Base-by-base conservation (phyloP, 768 basidiomycete species). In the Boletus bicolor region DNA sequence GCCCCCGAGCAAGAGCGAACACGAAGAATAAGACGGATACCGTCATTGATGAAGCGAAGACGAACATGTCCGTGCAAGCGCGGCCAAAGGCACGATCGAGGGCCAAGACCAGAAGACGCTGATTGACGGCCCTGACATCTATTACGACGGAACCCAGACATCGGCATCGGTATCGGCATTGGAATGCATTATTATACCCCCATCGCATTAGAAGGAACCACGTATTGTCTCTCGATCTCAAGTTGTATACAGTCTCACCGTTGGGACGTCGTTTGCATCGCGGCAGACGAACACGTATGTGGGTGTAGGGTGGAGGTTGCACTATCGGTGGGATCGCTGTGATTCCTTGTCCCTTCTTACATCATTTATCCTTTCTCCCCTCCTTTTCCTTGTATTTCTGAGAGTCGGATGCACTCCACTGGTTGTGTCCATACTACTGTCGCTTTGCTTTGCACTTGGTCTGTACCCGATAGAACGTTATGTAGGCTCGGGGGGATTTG, bases 81-180 rank as follows among this genome's bases (percentile, higher is more conserved):
- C 70, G 69, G 51, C 64, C 66, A 37, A 70, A 70, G 60, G 68
- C 68, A 51, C 66, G 69, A 48, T 66, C 69, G 32, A 62, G 68
- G 46, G 57, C 64, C 46, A 72, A 49, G 60, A 39, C 58, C 41
- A 66, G 69, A 52, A 66, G 69, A 59, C 69, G 70, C 50, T 70
- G 68, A 68, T 51, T 36, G 59, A 45, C 34, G 49, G 43, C 37
- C 53, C 36, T 39, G 36, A 52, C 46, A 56, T 47, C 53, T 53
- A 56, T 48, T 35, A 55, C 49, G 32, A 54, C 51, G 54, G 54
- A 51, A 57, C 44, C 30, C 56, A 49, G 51, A 55, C 39, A 65
- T 54, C 55, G 28, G 41, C 38, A 55, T 53, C 59, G 24, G 38
- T 38, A 55, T 53, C 59, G 34, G 44, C 47, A 69, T 62, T 56